These are phyloP conservation scores for Penicillium olsonii DNA, from an alignment of 2,329 filamentous ascomycete species.

Conservation along the genomic window DNA sequence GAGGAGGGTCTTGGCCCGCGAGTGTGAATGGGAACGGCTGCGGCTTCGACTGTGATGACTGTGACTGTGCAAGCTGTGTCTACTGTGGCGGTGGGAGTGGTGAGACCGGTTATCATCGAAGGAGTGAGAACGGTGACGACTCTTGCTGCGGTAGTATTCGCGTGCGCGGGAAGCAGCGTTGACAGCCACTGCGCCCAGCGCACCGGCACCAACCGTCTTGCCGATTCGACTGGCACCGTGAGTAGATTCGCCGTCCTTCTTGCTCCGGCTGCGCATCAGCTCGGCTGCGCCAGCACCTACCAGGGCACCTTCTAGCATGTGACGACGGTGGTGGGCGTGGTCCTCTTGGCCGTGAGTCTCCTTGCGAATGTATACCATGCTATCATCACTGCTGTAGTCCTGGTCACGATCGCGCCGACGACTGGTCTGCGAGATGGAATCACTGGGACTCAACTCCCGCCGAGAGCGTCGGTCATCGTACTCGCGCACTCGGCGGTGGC, in stretches of 20 bases:
- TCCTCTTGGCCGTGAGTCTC: slow-evolving; percentile 48
- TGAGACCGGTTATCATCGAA: slow-evolving; percentile 43
- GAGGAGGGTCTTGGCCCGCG: slow-evolving; percentile 55
- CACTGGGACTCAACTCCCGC: slow-evolving; percentile 52
- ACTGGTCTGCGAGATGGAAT: slow-evolving; percentile 55
- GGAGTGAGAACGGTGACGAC: slow-evolving; percentile 45
- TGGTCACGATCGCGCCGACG: slow-evolving; percentile 39
- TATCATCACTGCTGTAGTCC: slow-evolving; percentile 61
- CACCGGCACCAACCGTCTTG: slow-evolving; percentile 60
- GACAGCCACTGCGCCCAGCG: slow-evolving; percentile 62
- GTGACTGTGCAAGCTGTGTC: slow-evolving; percentile 18
- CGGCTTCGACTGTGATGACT: slow-evolving; percentile 36
- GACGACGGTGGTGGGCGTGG: slow-evolving; percentile 54
- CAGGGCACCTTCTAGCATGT: slow-evolving; percentile 64
- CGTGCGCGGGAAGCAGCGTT: slow-evolving; percentile 56
- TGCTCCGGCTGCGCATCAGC: slow-evolving; percentile 59
- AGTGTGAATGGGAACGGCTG: slow-evolving; percentile 51
- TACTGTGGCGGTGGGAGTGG: slow-evolving; percentile 34
- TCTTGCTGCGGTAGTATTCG: slow-evolving; percentile 51
- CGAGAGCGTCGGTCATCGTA: slow-evolving; percentile 51
- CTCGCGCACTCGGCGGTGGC: slow-evolving; percentile 57
- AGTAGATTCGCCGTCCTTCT: slow-evolving; percentile 57
- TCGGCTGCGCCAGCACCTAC: slow-evolving; percentile 63
- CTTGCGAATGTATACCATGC: slow-evolving; percentile 61
- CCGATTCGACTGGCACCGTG: slow-evolving; percentile 51